Evolutionary conservation across 345 rosid genomes (phyloP).

Genomic region (Nasturtium officinale): DNA sequence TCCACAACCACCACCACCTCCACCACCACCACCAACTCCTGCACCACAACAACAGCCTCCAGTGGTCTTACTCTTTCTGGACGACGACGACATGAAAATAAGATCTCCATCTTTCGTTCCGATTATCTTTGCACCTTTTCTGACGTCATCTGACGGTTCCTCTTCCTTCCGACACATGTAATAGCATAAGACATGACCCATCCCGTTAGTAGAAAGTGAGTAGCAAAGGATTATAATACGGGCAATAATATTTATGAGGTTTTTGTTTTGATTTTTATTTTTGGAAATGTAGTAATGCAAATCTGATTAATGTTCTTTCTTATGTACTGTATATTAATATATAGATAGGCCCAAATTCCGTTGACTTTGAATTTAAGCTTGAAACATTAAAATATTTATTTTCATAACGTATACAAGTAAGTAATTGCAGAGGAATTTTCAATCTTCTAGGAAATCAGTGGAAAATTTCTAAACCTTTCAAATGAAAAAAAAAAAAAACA

Average conservation of each 20-base stretch:
- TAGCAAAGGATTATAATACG: not conserved
- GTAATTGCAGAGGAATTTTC: not conserved
- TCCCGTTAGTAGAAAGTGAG: not conserved
- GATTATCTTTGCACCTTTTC: not conserved
- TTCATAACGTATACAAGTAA: not conserved
- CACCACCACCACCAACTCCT: not conserved
- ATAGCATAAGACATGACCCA: constrained; percentile 7
- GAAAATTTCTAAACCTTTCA: not conserved
- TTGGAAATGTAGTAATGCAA: not conserved
- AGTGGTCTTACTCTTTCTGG: constrained; percentile 7
- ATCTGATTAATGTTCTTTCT: not conserved
- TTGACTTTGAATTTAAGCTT: constrained; percentile 6
- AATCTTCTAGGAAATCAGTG: not conserved
- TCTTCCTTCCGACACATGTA: constrained; percentile 4
- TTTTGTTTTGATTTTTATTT: not conserved
- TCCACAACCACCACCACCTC: not conserved
- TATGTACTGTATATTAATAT: too few relatives aligned
- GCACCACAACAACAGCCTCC: not conserved
- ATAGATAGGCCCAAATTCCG: not conserved
- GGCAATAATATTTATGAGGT: not conserved
- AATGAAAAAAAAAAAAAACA: not conserved
- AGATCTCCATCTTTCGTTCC: constrained; percentile 30
- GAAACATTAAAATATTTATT: not conserved
- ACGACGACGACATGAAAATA: constrained; percentile 28
- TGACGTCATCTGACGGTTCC: not conserved